Evolutionary conservation across 208 protist genomes (phyloP).

Genomic region (Acanthamoeba lenticulata): DNA sequence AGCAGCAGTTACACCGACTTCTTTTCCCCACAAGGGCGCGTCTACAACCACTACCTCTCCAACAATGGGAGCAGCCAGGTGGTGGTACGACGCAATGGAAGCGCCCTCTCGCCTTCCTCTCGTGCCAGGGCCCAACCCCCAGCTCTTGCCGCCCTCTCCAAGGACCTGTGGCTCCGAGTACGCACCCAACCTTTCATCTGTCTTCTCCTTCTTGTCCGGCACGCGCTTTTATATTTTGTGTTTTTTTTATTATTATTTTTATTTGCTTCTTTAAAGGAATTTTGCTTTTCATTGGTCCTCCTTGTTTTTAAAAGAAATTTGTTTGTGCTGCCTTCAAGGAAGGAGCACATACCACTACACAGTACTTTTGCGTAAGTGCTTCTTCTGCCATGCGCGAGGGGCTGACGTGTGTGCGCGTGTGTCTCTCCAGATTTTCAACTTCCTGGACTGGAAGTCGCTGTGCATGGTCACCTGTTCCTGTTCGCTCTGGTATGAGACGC

Average conservation of each 20-base stretch:
- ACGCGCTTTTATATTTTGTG: neutral
- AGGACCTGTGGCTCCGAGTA: neutral
- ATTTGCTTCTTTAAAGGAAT: neutral
- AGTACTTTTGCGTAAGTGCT: neutral
- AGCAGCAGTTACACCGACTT: neutral
- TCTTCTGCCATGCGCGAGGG: neutral
- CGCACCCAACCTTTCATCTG: neutral
- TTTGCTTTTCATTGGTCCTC: neutral
- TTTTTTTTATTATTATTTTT: neutral
- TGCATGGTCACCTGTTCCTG: constrained; percentile 37
- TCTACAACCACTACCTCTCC: neutral
- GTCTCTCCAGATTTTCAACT: neutral
- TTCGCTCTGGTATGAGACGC: neutral
- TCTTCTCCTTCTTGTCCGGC: too few species aligned
- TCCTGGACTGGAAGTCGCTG: constrained; percentile 23
- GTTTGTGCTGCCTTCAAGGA: too few species aligned
- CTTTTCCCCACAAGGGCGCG: neutral
- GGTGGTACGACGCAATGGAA: neutral
- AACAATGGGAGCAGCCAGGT: neutral
- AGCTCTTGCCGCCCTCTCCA: neutral
- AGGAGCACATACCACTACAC: too few species aligned
- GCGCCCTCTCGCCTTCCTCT: neutral
- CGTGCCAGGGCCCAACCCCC: neutral
- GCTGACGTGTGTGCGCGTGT: neutral
- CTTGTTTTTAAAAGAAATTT: neutral